Base-by-base conservation (phyloP, 345 rosid species). In the Bruguiera parviflora region DNA sequence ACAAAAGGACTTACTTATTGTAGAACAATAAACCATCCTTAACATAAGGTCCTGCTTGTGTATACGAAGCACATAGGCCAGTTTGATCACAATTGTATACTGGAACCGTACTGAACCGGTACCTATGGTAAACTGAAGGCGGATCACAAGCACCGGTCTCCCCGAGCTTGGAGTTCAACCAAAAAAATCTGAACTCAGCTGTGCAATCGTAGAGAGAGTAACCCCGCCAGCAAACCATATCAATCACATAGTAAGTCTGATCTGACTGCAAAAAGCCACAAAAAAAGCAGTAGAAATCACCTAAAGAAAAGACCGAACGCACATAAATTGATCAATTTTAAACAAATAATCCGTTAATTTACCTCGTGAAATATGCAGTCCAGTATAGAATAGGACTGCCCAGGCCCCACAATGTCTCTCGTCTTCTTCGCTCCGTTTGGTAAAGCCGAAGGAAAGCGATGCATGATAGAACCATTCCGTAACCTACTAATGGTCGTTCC, bases 311-410 rank as follows among this genome's bases (percentile, higher is more conserved):
- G 35, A 63, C 22, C 9, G 39, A 51, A 62, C 21, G 35, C 55
- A 61, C 65, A 64, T 9, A 72, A 63, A 39, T 20, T 20, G 5
- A 63, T 15, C 11, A 70, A 22, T 63, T 62, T n/a, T 5, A 25
- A 4, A 55, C 53, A n/a, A 11, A 20, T 53, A 8, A 51, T 6
- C 18, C 35, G 25, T 51, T 61, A 27, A 8, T 32, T 62, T 66
- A 92, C 98, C 92, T 95, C 99, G 35, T 95, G 99, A 77, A 88
- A 95, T 70, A 95, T 92, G 75, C 97, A 95, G 68, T 95, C 99
- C 9, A 95, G 85, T 77, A 95, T 92, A 68, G 83, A 90, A 71
- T 92, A 95, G 0, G 92, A 89, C 20, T 82, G 90, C 47, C 87
- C 83, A 6, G 98, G 77, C 6, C 97, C 93, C 0, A 93, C 82